A percentile compares a stretch with the other conserved stretches of the same genome.
phyloP scores from a whole-genome alignment of 306 rosid genomes.

The Begonia fuchsioides region DNA sequence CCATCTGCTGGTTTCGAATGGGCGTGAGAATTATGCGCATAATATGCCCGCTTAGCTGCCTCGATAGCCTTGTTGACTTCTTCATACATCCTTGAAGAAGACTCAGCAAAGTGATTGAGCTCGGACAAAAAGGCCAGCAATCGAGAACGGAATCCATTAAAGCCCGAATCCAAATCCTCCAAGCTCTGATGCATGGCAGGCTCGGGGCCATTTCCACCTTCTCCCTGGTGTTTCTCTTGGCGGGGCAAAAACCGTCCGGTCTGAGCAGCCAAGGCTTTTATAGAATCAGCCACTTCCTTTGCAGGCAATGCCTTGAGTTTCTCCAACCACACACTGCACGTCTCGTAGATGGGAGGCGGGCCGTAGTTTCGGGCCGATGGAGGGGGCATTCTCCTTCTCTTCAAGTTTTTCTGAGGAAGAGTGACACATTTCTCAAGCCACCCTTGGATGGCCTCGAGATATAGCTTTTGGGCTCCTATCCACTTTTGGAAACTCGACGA shows the following conservation, averaged over 20 bases:
- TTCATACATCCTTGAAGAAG: conserved; percentile 42
- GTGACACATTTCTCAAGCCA: conserved; percentile 73
- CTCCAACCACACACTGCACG: conserved; percentile 54
- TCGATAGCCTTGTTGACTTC: conserved; percentile 32
- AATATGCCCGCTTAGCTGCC: conserved; percentile 19
- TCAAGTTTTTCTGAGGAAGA: conserved; percentile 31
- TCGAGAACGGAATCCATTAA: conserved; percentile 40
- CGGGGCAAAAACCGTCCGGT: conserved; percentile 47
- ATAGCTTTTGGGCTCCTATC: conserved; percentile 68
- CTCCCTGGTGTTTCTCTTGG: conserved; percentile 48
- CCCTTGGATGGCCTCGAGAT: conserved; percentile 46
- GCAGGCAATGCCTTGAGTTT: conserved; percentile 20
- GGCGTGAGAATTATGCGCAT: conserved; percentile 14
- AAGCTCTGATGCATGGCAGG: conserved; percentile 4
- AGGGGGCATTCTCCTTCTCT: conserved; percentile 24
- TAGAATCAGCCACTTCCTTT: conserved; percentile 46
- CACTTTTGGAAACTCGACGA: conserved; percentile 59
- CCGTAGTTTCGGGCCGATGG: conserved; percentile 15
- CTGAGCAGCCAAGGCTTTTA: conserved; percentile 44
- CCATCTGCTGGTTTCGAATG: no score
- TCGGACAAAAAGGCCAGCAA: conserved; percentile 40
- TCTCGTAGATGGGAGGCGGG: conserved; percentile 69
- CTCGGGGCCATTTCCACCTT: conserved; percentile 12
- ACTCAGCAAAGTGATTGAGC: conserved; percentile 39
- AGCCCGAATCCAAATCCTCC: conserved; percentile 41